Conservation (phyloP, 2,329 filamentous ascomycete species). For the Xylaria sp. region DNA sequence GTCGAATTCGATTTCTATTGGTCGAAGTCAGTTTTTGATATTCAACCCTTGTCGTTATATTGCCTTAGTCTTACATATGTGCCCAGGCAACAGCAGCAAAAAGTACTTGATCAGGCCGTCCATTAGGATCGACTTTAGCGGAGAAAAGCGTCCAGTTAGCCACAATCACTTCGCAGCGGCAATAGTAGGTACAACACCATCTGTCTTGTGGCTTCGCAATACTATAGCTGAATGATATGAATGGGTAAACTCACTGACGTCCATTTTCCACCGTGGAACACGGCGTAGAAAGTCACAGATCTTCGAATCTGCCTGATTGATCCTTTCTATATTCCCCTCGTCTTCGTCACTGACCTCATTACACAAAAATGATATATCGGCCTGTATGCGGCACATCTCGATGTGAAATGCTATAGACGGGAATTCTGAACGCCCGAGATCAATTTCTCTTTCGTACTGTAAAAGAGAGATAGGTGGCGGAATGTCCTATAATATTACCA, state of each 20-base stretch:
- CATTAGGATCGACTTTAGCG: conserved; percentile 49
- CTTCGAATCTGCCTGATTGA: conserved; percentile 52
- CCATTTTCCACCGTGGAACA: conserved; percentile 55
- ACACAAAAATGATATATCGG: conserved; percentile 49
- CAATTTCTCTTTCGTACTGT: conserved; percentile 53
- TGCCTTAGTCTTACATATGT: conserved; percentile 50
- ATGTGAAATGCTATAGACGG: conserved; percentile 55
- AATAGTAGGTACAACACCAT: background rate
- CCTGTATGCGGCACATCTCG: conserved; percentile 52
- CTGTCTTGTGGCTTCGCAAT: background rate
- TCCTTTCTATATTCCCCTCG: conserved; percentile 43
- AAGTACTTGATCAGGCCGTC: conserved; percentile 53
- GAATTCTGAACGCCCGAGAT: conserved; percentile 51
- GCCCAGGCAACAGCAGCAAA: conserved; percentile 52
- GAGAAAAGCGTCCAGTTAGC: conserved; percentile 17
- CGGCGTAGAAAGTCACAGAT: conserved; percentile 55
- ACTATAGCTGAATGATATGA: conserved; percentile 1
- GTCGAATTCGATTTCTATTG: conserved; percentile 46
- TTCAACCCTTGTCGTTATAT: background rate
- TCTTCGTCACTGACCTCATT: conserved; percentile 41
- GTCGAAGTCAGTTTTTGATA: conserved; percentile 10
- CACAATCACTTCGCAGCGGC: background rate
- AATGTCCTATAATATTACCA: conserved; percentile 47
- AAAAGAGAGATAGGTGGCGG: conserved; percentile 50
- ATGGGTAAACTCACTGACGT: conserved; percentile 41